Evolutionary conservation across 2,329 filamentous ascomycete genomes (phyloP).

Genomic region (Xylariaceae sp.): DNA sequence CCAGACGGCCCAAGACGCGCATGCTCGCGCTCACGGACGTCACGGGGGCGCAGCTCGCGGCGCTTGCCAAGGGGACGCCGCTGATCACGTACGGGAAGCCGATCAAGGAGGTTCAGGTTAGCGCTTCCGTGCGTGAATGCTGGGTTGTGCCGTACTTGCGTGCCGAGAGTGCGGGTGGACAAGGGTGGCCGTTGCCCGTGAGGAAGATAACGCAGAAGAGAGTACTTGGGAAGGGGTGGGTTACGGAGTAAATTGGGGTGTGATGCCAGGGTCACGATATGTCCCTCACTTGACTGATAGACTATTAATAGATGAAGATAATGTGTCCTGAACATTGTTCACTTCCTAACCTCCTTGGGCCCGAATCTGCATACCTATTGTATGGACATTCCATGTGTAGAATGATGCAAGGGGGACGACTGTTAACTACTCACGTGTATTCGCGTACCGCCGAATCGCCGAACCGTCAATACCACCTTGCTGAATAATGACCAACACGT

Average conservation of each 20-base stretch:
- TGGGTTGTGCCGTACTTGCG: constrained; percentile 76
- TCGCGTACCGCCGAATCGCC: too few relatives aligned
- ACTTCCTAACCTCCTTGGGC: too few relatives aligned
- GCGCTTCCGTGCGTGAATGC: constrained; percentile 56
- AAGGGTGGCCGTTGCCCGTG: constrained; percentile 82
- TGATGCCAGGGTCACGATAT: not conserved
- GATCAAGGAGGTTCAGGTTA: constrained; percentile 67
- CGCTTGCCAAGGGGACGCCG: constrained; percentile 77
- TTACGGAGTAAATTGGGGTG: constrained; percentile 46
- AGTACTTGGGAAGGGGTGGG: constrained; percentile 67
- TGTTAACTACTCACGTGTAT: too few relatives aligned
- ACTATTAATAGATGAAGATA: too few relatives aligned
- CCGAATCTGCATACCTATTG: too few relatives aligned
- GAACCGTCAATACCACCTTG: too few relatives aligned
- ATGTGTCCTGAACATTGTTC: too few relatives aligned
- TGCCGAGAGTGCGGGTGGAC: constrained; percentile 58
- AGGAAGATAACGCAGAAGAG: constrained; percentile 77
- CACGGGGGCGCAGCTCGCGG: constrained; percentile 67
- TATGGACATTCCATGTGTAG: too few relatives aligned
- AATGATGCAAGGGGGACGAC: too few relatives aligned
- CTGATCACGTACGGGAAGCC: constrained; percentile 83
- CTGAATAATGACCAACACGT: too few relatives aligned
- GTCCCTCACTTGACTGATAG: not conserved
- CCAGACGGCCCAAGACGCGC: constrained; percentile 62
- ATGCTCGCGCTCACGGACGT: constrained; percentile 86